phyloP scores from a whole-genome alignment of 768 basidiomycete species.

The Cyclocybe aegerita region DNA sequence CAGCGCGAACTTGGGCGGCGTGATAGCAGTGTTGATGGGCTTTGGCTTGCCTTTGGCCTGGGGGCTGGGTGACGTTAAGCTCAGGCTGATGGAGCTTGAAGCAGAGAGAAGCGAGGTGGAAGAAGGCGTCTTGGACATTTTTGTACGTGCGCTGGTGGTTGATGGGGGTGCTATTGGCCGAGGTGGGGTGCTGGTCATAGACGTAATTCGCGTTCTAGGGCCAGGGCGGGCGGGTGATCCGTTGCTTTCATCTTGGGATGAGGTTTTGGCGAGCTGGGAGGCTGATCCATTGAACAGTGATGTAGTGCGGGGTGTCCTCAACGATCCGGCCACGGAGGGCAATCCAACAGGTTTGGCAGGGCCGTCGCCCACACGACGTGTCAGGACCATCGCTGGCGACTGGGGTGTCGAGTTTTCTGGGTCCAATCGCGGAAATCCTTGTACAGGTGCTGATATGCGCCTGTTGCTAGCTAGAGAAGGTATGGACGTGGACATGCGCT shows the following conservation, averaged over 20 bases:
- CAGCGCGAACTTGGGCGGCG: slow-evolving; percentile 30
- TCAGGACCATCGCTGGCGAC: slow-evolving; percentile 25
- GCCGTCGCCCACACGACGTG: slow-evolving; percentile 6
- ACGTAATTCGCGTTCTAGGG: slow-evolving; percentile 39
- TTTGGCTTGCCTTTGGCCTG: slow-evolving; percentile 27
- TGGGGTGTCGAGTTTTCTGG: slow-evolving; percentile 22
- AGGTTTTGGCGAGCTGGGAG: slow-evolving; percentile 15
- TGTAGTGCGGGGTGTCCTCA: slow-evolving; percentile 22
- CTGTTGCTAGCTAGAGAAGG: slow-evolving; percentile 36
- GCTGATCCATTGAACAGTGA: slow-evolving; percentile 24
- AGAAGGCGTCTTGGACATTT: slow-evolving; percentile 24
- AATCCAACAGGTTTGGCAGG: slow-evolving; percentile 8
- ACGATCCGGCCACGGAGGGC: slow-evolving; percentile 24
- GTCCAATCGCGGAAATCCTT: slow-evolving; percentile 27
- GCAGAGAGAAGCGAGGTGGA: slow-evolving; percentile 20
- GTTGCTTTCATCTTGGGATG: slow-evolving; percentile 13
- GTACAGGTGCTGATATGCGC: slow-evolving; percentile 38
- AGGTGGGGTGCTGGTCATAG: slow-evolving; percentile 32
- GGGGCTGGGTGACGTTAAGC: slow-evolving; percentile 36
- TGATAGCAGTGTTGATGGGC: slow-evolving; percentile 20
- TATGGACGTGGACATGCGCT: slow-evolving; percentile 36
- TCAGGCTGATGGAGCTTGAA: slow-evolving; percentile 34
- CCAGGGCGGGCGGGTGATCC: slow-evolving; percentile 30
- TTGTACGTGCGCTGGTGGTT: slow-evolving; percentile 16
- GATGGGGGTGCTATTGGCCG: slow-evolving; percentile 19